Conservation (phyloP, 108 stramenopile genomes). For the Cyclotella kingstonii region DNA sequence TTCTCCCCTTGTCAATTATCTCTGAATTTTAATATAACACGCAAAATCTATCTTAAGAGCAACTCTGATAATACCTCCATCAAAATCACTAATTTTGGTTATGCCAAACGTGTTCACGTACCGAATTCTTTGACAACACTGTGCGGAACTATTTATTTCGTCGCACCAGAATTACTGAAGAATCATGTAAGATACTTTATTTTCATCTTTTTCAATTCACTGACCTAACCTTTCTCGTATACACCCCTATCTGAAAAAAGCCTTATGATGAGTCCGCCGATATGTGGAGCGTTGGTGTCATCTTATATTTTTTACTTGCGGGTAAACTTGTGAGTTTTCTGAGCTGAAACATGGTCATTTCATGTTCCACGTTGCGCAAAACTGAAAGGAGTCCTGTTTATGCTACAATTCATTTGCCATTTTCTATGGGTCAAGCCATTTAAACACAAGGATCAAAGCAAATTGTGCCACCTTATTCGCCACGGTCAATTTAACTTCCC, state of each 20-base stretch:
- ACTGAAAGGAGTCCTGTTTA: no score
- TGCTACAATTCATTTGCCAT: neutral
- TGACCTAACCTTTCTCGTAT: neutral
- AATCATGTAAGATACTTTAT: conserved; percentile 21
- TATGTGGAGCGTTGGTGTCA: conserved; percentile 94
- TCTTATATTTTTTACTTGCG: conserved; percentile 86
- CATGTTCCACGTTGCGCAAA: no score
- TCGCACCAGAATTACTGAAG: conserved; percentile 73
- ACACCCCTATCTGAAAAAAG: no score
- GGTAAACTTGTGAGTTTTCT: conserved; percentile 56
- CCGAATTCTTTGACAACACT: conserved; percentile 80
- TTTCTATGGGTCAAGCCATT: conserved; percentile 16
- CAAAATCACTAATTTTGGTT: conserved; percentile 94
- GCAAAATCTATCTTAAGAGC: conserved; percentile 31
- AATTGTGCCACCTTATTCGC: conserved; percentile 30
- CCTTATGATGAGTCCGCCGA: conserved; percentile 85
- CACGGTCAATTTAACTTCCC: conserved; percentile 42
- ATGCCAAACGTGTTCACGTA: conserved; percentile 78
- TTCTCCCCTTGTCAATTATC: neutral
- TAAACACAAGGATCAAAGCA: conserved; percentile 29
- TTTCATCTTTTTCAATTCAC: neutral
- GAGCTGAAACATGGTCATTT: no score
- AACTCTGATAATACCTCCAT: conserved; percentile 71
- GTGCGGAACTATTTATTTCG: conserved; percentile 83
- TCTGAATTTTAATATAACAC: neutral